Base-by-base conservation (phyloP, 169 alveolate genomes). In the Babesia divergens region DNA sequence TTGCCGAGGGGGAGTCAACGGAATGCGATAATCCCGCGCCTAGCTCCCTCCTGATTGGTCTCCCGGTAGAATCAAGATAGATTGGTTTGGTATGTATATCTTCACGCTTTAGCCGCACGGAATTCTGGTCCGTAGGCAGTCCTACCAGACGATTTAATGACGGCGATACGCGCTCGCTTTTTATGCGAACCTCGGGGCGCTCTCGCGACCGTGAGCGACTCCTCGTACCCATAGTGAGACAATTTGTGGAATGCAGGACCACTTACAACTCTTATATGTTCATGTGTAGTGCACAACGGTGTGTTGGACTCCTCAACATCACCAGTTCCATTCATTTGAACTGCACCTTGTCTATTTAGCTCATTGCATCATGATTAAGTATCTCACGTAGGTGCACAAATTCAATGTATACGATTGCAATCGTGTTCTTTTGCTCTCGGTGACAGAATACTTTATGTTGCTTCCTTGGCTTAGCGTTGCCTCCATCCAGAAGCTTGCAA, bases 161-260 rank as follows among this genome's bases (percentile, higher is more conserved):
- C 5, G 29, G 32, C 44, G 71, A 60, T 6, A 4, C 50, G n/a
- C 22, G 53, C 42, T 62, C 72, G 34, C 59, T 11, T 35, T 62
- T 62, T 13, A 62, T 29, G 28, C 72, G 42, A 2, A 46, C 34
- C 51, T 18, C 22, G 7, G 50, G n/a, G 46, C 55, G 1, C 40
- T 16, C 69, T 24, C 54, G 54, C 35, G 69, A 59, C 0, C 42
- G 38, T 9, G 60, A 51, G 6, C 72, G 47, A 9, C 72, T 62
- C 7, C 72, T 11, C 4, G 5, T 1, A 6, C 50, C 3, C 72
- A 62, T 62, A 22, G 26, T 2, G 28, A 22, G 60, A 16, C 16
- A 13, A 40, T 40, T 40, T n/a, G n/a, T n/a, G n/a, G n/a, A n/a
- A n/a, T n/a, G n/a, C n/a, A n/a, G n/a, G n/a, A n/a, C n/a, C n/a